Percentiles rank a stretch among this genome's conserved stretches.
phyloP scores from a whole-genome alignment of 352 stramenopile species.

The Globisporangium iwayamae region DNA sequence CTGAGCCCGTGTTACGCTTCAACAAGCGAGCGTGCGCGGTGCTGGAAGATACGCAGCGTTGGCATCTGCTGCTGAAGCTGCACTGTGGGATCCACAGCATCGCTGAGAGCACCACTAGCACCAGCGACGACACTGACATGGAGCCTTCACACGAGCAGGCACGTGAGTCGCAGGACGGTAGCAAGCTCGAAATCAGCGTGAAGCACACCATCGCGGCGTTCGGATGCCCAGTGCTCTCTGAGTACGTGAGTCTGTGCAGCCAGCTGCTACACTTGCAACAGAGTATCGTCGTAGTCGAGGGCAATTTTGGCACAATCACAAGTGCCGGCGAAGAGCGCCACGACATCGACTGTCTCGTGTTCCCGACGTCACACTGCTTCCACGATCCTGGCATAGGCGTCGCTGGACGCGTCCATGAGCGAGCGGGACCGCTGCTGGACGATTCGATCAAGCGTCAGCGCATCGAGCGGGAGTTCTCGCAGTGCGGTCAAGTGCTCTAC shows the following conservation, averaged over 20 bases:
- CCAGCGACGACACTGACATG: background rate
- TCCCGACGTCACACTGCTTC: conserved; percentile 43
- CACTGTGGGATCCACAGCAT: conserved; percentile 6
- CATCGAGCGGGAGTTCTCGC: background rate
- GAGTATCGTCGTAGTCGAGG: conserved; percentile 34
- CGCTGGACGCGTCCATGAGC: conserved; percentile 41
- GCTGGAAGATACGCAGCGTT: conserved; percentile 4
- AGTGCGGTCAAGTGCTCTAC: conserved; percentile 22
- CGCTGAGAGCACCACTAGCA: background rate
- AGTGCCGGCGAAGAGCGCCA: conserved; percentile 17
- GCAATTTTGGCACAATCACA: conserved; percentile 39
- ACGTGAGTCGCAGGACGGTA: background rate
- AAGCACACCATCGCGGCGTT: background rate
- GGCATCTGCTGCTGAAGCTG: conserved; percentile 5
- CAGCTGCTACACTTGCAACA: conserved; percentile 37
- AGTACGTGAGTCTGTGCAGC: conserved; percentile 41
- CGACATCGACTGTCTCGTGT: conserved; percentile 56
- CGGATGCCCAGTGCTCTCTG: conserved; percentile 16
- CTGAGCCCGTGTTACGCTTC: background rate
- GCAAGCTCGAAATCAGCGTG: conserved; percentile 3
- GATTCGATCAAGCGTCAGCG: conserved; percentile 8
- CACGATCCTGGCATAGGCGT: conserved; percentile 41
- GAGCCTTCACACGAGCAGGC: background rate
- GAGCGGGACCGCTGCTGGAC: conserved; percentile 33
- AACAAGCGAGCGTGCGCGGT: background rate